These are phyloP conservation scores for Sarcomyxa edulis DNA, from an alignment of 768 basidiomycete genomes.

Conservation along the genomic window DNA sequence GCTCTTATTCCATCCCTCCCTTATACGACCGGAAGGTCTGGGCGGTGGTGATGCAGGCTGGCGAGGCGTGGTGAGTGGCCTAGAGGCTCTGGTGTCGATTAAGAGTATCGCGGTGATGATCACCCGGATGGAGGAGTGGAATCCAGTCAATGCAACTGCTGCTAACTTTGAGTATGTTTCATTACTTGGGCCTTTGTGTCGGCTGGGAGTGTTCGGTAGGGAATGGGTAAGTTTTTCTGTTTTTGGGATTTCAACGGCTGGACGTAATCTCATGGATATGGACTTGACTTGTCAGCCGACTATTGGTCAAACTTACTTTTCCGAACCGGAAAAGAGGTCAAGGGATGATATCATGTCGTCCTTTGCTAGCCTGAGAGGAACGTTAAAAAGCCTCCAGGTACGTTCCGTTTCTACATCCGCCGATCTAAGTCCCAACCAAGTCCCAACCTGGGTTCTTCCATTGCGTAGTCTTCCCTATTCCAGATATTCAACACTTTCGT, in stretches of 20 bases:
- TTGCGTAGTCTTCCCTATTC: slow-evolving; percentile 60
- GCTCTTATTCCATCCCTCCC: slow-evolving; percentile 58
- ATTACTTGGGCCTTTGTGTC: slow-evolving; percentile 78
- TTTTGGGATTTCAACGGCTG: slow-evolving; percentile 3
- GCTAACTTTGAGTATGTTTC: slow-evolving; percentile 58
- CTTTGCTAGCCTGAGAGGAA: slow-evolving; percentile 79
- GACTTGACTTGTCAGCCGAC: slow-evolving; percentile 46
- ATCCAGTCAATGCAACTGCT: slow-evolving; percentile 53
- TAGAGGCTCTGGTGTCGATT: slow-evolving; percentile 75
- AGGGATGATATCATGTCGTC: slow-evolving; percentile 77
- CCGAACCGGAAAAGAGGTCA: slow-evolving; percentile 73
- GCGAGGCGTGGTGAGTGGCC: slow-evolving; percentile 79
- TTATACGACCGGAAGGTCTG: slow-evolving; percentile 63
- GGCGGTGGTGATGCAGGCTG: slow-evolving; percentile 73
- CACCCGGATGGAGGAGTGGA: slow-evolving; percentile 71
- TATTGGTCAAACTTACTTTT: slow-evolving; percentile 77
- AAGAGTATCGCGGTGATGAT: slow-evolving; percentile 84
- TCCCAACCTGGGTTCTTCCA: background rate
- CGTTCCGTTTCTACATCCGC: background rate
- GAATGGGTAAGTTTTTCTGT: slow-evolving; percentile 62
- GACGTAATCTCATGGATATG: no score
- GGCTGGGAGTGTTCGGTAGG: slow-evolving; percentile 80
- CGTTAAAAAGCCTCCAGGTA: slow-evolving; percentile 81
- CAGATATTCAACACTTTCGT: slow-evolving; percentile 87
- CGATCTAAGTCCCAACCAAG: background rate